These are phyloP conservation scores for Orychophragmus violaceus DNA, from an alignment of 345 rosid genomes.

Conservation along the genomic window DNA sequence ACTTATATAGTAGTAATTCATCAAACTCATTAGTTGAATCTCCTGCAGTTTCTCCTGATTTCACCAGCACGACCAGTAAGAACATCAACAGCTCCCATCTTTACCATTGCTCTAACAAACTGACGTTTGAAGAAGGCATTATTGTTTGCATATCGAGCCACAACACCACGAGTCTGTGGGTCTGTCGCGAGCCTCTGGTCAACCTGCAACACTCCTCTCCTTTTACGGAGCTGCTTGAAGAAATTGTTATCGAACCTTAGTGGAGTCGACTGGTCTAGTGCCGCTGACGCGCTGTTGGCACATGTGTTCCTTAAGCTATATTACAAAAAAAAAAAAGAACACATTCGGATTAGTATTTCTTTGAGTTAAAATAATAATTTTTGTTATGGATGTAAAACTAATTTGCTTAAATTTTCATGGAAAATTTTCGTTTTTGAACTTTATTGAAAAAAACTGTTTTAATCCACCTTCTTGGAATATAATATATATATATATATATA, in stretches of 20 bases:
- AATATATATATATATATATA: no score
- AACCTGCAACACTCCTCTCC: conserved; percentile 31
- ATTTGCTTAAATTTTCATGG: neutral
- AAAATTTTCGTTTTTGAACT: neutral
- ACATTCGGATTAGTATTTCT: neutral
- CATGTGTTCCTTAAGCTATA: conserved; percentile 31
- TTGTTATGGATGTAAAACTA: neutral
- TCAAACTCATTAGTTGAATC: conserved; percentile 27
- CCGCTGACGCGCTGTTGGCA: conserved; percentile 8
- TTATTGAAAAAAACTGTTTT: neutral
- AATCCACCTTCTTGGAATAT: neutral
- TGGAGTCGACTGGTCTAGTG: conserved; percentile 30
- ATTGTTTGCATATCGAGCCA: conserved; percentile 22
- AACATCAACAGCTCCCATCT: conserved; percentile 66
- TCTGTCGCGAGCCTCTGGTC: conserved; percentile 26
- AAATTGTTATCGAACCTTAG: conserved; percentile 28
- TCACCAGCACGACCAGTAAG: conserved; percentile 57
- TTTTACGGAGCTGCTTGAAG: conserved; percentile 25
- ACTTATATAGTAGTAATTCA: neutral
- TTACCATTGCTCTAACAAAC: conserved; percentile 60
- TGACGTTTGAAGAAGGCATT: conserved; percentile 31
- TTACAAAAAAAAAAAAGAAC: neutral
- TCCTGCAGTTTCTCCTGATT: conserved; percentile 57
- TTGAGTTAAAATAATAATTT: neutral
- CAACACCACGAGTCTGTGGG: conserved; percentile 22